Conservation (phyloP, 2,329 filamentous ascomycete genomes). For the Conoideocrella luteorostrata region DNA sequence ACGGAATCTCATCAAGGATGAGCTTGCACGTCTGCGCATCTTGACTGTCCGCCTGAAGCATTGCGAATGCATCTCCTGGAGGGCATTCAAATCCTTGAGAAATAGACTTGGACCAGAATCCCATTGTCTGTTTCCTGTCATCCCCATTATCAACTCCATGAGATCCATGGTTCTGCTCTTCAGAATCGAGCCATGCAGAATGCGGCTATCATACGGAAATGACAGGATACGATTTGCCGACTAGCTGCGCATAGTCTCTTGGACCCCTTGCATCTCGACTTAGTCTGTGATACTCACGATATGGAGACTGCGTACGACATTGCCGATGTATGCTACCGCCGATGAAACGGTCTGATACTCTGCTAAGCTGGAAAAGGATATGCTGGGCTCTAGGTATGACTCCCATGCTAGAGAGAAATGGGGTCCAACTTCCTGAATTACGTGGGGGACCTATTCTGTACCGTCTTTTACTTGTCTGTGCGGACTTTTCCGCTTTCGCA, state of each 20-base stretch:
- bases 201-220: not conserved
- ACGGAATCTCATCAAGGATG: not conserved
- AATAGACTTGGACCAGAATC: not conserved
- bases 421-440: not conserved
- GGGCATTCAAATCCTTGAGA: not conserved
- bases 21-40: not conserved
- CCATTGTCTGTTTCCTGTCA: not conserved
- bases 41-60: not conserved
- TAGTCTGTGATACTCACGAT: not conserved
- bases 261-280: not conserved
- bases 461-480: too few relatives aligned
- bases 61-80: not conserved
- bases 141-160: not conserved
- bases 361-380: not conserved
- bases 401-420: not conserved
- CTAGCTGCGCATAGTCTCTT: not conserved
- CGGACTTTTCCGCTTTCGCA: too few relatives aligned
- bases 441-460: too few relatives aligned
- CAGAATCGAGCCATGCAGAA: not conserved
- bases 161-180: not conserved
- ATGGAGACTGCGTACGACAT: not conserved
- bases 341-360: not conserved
- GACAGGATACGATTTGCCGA: not conserved
- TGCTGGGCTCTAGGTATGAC: not conserved
- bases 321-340: not conserved